Percentiles rank a stretch among this genome's conserved stretches.
These are phyloP conservation scores for Fusarium sp. DNA, from an alignment of 2,329 filamentous ascomycete species.

Conservation along the genomic window DNA sequence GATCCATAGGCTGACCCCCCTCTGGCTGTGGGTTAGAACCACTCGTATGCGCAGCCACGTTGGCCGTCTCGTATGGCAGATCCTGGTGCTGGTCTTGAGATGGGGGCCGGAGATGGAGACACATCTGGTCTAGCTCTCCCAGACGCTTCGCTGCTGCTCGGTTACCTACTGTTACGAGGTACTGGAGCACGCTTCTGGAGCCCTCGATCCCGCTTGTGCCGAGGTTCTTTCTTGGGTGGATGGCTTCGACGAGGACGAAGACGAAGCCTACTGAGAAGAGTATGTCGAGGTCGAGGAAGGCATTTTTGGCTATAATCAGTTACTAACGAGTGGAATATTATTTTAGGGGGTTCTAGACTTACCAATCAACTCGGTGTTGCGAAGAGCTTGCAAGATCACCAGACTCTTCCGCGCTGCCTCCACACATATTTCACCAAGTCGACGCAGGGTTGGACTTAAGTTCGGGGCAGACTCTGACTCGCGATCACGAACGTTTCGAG, in stretches of 20 bases:
- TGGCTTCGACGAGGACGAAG: constrained; percentile 28
- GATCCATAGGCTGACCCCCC: not conserved
- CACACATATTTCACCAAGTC: constrained; percentile 30
- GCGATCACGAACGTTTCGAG: constrained; percentile 18
- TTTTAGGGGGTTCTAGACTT: not conserved
- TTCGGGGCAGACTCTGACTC: constrained; percentile 8
- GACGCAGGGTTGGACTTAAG: constrained; percentile 20
- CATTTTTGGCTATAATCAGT: constrained; percentile 19
- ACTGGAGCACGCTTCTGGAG: constrained; percentile 19
- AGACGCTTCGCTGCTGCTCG: constrained; percentile 26
- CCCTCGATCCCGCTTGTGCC: constrained; percentile 22
- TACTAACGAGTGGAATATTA: too few relatives aligned
- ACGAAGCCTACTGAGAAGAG: constrained; percentile 30
- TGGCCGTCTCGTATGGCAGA: constrained; percentile 5
- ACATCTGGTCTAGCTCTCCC: constrained; percentile 34
- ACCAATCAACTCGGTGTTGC: constrained; percentile 27
- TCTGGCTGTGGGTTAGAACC: not conserved
- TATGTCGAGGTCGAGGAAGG: constrained; percentile 31
- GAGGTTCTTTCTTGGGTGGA: constrained; percentile 12
- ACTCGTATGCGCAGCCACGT: not conserved
- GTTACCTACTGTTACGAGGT: constrained; percentile 27
- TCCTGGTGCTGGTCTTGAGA: constrained; percentile 18
- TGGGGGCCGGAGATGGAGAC: constrained; percentile 14
- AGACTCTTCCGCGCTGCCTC: constrained; percentile 31
- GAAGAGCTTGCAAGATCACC: constrained; percentile 22